Conservation (phyloP, 176 grass and related monocot species). For the Aegilops tauschii region DNA sequence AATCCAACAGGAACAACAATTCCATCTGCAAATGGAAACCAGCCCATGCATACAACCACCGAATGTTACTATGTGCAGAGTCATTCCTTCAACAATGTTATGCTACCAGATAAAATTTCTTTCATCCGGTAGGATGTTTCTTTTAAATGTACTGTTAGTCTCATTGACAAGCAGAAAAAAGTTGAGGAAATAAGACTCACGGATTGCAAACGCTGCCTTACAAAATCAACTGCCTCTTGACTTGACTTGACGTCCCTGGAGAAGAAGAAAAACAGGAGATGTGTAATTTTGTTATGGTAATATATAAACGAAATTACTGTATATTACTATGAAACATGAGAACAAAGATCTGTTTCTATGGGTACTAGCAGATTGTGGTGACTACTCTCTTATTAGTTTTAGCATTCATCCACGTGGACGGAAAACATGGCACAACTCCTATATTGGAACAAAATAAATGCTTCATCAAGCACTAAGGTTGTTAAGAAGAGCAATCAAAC, state of each 20-base stretch:
- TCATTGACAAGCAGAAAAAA: neutral
- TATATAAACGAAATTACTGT: neutral
- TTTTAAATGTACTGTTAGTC: neutral
- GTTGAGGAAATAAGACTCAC: constrained; percentile 12
- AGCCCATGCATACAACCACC: neutral
- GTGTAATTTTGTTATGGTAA: neutral
- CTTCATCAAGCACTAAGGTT: constrained; percentile 4
- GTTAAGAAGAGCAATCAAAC: neutral
- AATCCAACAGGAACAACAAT: neutral
- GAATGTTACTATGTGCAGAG: neutral
- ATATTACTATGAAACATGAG: neutral
- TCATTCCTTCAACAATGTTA: neutral
- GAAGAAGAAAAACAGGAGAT: neutral
- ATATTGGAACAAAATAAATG: constrained; percentile 18
- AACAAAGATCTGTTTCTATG: neutral
- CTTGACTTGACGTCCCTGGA: constrained; percentile 5
- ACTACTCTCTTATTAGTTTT: neutral
- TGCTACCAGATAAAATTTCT: neutral
- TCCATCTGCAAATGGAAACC: neutral
- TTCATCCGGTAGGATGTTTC: neutral
- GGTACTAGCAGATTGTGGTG: neutral
- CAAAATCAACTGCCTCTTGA: neutral
- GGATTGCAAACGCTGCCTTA: neutral
- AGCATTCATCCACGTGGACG: neutral
- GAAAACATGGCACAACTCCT: neutral